A percentile compares a stretch with the other conserved stretches of the same genome.
These are phyloP conservation scores for Closterium sp. DNA, from an alignment of 139 green algal genomes.

Conservation along the genomic window DNA sequence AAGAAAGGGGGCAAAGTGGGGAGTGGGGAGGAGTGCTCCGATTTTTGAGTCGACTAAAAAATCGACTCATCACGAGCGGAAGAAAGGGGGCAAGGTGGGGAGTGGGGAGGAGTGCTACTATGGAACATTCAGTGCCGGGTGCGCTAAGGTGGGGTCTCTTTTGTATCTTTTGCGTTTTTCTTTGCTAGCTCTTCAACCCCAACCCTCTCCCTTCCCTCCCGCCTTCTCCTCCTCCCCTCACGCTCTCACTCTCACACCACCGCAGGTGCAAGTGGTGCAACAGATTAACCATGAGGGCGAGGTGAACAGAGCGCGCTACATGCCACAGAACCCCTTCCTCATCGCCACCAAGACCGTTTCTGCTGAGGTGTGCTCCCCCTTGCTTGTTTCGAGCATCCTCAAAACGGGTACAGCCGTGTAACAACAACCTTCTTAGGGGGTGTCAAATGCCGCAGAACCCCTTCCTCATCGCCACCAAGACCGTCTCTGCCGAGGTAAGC, in stretches of 20 bases:
- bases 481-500: conserved; percentile 60
- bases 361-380: conserved; percentile 32
- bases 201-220: not conserved
- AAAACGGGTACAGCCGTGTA: too few relatives aligned
- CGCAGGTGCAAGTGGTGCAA: conserved; percentile 74
- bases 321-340: conserved; percentile 73
- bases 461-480: conserved; percentile 97
- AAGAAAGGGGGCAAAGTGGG: too few relatives aligned
- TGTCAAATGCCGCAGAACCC: conserved; percentile 63
- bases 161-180: not conserved
- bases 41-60: too few relatives aligned
- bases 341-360: conserved; percentile 88
- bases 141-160: not conserved
- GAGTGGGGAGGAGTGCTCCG: too few relatives aligned
- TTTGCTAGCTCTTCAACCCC: not conserved
- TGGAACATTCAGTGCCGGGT: too few relatives aligned
- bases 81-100: too few relatives aligned
- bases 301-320: conserved; percentile 89
- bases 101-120: too few relatives aligned
- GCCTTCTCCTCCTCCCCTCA: not conserved
- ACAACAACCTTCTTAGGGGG: too few relatives aligned
- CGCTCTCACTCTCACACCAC: not conserved
- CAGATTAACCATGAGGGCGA: conserved; percentile 99
- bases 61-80: too few relatives aligned
- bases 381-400: too few relatives aligned